A percentile compares a stretch with the other conserved stretches of the same genome.
phyloP scores from a whole-genome alignment of 192 early-diverging fungal species.

The Coemansia sp. region DNA sequence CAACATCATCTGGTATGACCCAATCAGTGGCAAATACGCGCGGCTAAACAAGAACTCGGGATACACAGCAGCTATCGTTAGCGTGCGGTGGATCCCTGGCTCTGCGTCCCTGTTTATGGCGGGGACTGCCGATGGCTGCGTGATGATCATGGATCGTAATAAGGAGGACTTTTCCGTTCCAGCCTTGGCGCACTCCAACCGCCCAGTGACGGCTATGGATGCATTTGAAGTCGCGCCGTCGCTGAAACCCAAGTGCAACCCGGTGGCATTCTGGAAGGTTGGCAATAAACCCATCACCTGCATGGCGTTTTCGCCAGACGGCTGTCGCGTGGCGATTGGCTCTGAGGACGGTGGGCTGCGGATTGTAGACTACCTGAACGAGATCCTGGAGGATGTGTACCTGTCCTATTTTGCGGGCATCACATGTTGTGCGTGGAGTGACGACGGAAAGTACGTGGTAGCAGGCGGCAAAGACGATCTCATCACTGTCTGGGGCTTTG shows the following conservation, averaged over 20 bases:
- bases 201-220: constrained; percentile 1
- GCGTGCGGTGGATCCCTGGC: constrained; percentile 87
- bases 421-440: constrained; percentile 84
- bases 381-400: constrained; percentile 74
- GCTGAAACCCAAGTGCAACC: constrained; percentile 73
- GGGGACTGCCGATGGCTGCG: constrained; percentile 77
- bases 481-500: constrained; percentile 83
- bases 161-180: constrained; percentile 69
- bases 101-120: constrained; percentile 82
- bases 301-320: constrained; percentile 79
- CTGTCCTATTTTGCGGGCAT: constrained; percentile 84
- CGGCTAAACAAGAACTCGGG: constrained; percentile 78
- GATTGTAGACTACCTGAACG: constrained; percentile 70
- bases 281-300: constrained; percentile 69
- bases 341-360: constrained; percentile 76
- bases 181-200: constrained; percentile 7
- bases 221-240: constrained; percentile 48
- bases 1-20: constrained; percentile 82
- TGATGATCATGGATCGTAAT: constrained; percentile 83
- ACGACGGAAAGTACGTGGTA: constrained; percentile 78
- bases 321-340: constrained; percentile 73
- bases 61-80: constrained; percentile 69
- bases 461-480: constrained; percentile 93
- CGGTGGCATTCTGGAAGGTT: constrained; percentile 76
- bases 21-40: constrained; percentile 79